Evolutionary conservation across 2,329 filamentous ascomycete genomes (phyloP).

Genomic region (Penicillium palitans): DNA sequence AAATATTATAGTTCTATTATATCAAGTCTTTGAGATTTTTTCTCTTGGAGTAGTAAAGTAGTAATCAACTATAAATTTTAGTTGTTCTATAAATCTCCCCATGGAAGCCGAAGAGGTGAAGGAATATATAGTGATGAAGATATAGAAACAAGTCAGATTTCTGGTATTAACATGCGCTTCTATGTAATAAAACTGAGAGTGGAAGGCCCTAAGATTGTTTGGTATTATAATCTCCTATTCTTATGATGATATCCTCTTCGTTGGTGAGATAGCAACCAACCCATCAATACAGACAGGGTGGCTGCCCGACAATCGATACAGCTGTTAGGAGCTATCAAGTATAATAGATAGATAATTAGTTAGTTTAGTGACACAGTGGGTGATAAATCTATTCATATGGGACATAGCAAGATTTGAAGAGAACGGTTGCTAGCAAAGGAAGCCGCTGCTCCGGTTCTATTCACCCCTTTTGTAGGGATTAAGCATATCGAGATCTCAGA

Average conservation of each 20-base stretch:
- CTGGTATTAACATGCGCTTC: neutral
- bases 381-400: neutral
- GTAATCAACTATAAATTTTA: no score
- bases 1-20: neutral
- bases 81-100: neutral
- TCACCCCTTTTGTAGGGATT: neutral
- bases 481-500: neutral
- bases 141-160: neutral
- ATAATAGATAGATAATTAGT: no score
- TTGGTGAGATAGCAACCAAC: neutral
- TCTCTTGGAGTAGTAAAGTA: no score
- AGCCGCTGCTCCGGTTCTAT: neutral
- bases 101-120: neutral
- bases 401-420: neutral
- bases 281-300: neutral
- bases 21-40: neutral
- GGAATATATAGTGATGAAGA: neutral
- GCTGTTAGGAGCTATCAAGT: neutral
- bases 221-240: neutral
- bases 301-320: neutral
- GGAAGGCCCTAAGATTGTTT: fast-evolving
- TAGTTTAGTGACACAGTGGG: neutral
- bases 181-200: neutral
- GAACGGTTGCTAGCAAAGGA: neutral
- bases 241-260: neutral